Conservation (phyloP, 1,284 basidiomycete genomes). For the Tilletiaria anomala region DNA sequence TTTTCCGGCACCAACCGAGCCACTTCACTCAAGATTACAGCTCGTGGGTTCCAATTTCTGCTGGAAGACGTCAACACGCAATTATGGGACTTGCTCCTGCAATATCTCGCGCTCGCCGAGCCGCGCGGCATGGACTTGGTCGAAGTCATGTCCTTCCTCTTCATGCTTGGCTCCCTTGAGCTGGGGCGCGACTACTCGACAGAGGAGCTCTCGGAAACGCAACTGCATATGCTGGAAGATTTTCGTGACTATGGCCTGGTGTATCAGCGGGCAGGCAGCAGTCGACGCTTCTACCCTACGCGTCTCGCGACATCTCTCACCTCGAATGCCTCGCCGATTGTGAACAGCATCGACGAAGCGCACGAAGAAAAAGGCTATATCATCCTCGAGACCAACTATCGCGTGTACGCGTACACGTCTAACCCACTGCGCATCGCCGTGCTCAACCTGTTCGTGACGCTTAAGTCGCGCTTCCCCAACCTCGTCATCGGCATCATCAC, state of each 20-base stretch:
- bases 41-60: conserved; percentile 89
- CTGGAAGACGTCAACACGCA: conserved; percentile 92
- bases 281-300: conserved; percentile 66
- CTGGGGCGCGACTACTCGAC: conserved; percentile 54
- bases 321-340: conserved; percentile 43
- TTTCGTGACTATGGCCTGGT: conserved; percentile 87
- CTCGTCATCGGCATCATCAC: conserved; percentile 88
- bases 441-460: conserved; percentile 77
- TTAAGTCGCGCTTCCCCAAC: conserved; percentile 90
- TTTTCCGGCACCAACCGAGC: conserved; percentile 5
- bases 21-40: conserved; percentile 57
- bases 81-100: conserved; percentile 86
- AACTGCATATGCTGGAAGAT: conserved; percentile 76
- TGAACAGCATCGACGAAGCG: conserved; percentile 7
- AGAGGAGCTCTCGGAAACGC: conserved; percentile 61
- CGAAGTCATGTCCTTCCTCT: conserved; percentile 81
- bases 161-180: conserved; percentile 43
- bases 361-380: conserved; percentile 59
- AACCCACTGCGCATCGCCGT: conserved; percentile 94
- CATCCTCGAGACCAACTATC: conserved; percentile 95
- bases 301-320: conserved; percentile 83
- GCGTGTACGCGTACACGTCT: conserved; percentile 93
- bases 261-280: conserved; percentile 50
- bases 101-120: conserved; percentile 48
- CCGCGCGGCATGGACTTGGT: conserved; percentile 59